Conservation (phyloP, 352 stramenopile species). For the Phytophthora pinifolia region DNA sequence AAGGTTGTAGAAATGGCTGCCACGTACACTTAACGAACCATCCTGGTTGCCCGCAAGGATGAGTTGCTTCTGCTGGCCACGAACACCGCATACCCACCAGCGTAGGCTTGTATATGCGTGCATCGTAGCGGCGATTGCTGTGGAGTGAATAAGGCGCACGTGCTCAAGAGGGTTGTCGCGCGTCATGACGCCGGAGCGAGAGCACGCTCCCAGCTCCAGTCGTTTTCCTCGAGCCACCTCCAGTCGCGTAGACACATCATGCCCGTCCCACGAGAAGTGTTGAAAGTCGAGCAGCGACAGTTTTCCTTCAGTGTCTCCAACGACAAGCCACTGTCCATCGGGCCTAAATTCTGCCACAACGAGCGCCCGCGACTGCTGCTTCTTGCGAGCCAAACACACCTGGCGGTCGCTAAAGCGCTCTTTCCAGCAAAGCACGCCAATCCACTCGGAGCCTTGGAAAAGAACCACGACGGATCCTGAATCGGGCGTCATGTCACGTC, state of each 20-base stretch:
- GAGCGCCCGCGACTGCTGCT: constrained; percentile 14
- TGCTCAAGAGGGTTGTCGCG: constrained; percentile 38
- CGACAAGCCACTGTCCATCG: constrained; percentile 34
- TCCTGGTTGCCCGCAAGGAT: constrained; percentile 38
- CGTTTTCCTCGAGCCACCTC: constrained; percentile 23
- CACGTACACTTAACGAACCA: constrained; percentile 40
- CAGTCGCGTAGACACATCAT: neutral
- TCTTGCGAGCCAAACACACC: constrained; percentile 37
- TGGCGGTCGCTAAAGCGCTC: constrained; percentile 59
- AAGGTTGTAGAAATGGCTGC: neutral
- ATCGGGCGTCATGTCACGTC: constrained; percentile 23
- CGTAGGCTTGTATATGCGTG: constrained; percentile 26
- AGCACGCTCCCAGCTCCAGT: constrained; percentile 26
- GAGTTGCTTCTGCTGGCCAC: constrained; percentile 25
- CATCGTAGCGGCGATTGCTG: neutral
- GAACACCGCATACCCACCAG: constrained; percentile 26
- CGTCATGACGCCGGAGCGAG: constrained; percentile 31
- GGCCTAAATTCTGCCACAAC: constrained; percentile 21
- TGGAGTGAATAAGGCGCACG: constrained; percentile 33
- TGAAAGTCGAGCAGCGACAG: constrained; percentile 41
- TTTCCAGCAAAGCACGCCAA: constrained; percentile 54
- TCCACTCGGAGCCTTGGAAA: constrained; percentile 20
- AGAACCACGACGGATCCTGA: constrained; percentile 39
- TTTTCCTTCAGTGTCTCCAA: constrained; percentile 28
- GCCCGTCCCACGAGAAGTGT: constrained; percentile 22